A percentile compares a stretch with the other conserved stretches of the same genome.
Conservation (phyloP, 2,329 filamentous ascomycete genomes). For the Alternaria sp. region DNA sequence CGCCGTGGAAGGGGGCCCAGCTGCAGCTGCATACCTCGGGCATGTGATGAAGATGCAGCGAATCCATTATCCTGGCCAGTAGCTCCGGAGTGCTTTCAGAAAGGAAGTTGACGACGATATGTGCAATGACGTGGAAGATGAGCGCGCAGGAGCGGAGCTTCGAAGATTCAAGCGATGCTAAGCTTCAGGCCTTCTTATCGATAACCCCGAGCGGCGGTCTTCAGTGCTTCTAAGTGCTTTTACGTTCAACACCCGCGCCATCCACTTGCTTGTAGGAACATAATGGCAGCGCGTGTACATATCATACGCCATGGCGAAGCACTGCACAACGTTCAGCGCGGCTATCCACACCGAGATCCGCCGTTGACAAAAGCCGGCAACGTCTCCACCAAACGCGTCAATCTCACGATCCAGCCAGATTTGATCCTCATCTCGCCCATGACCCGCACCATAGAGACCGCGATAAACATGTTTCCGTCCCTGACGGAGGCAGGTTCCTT, state of each 20-base stretch:
- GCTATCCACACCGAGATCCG: conserved; percentile 23
- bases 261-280: background rate
- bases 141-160: background rate
- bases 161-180: background rate
- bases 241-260: background rate
- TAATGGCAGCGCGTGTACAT: conserved; percentile 13
- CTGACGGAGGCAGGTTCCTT: background rate
- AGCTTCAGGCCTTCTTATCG: background rate
- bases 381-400: conserved; percentile 14
- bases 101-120: background rate
- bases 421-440: conserved; percentile 33
- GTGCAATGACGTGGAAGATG: background rate
- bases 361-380: conserved; percentile 25
- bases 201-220: background rate
- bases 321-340: conserved; percentile 27
- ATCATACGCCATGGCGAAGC: conserved; percentile 31
- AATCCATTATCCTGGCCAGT: background rate
- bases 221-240: background rate
- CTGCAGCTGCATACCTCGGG: background rate
- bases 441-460: conserved; percentile 33
- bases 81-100: background rate
- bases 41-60: background rate
- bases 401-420: conserved; percentile 13
- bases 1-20: background rate
- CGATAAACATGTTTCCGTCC: conserved; percentile 24